Percentiles rank a stretch among this genome's conserved stretches.
These are phyloP conservation scores for Talaromyces funiculosus DNA, from an alignment of 2,329 filamentous ascomycete species.

Conservation along the genomic window DNA sequence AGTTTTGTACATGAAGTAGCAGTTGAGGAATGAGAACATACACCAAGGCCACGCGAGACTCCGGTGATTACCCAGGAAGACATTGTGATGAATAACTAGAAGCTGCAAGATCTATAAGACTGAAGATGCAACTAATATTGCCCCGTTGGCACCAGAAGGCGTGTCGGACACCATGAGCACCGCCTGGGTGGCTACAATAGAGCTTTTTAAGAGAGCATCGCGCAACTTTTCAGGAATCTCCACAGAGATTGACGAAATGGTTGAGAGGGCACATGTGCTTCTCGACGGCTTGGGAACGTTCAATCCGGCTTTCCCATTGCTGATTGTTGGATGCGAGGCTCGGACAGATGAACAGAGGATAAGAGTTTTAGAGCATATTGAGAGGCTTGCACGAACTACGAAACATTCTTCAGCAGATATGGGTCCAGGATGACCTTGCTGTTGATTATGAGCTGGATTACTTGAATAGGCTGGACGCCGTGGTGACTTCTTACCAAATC, in stretches of 20 bases:
- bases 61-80: constrained; percentile 24
- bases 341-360: constrained; percentile 10
- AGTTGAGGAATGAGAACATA: constrained; percentile 8
- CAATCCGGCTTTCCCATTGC: constrained; percentile 6
- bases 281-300: constrained; percentile 1
- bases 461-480: constrained; percentile 8
- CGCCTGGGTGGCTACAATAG: constrained; percentile 10
- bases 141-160: constrained; percentile 3
- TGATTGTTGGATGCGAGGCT: constrained; percentile 11
- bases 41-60: constrained; percentile 22
- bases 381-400: constrained; percentile 8
- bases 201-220: constrained; percentile 11
- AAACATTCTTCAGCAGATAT: constrained; percentile 10
- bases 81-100: constrained; percentile 15
- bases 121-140: constrained; percentile 9
- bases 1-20: background rate
- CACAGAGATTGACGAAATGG: constrained; percentile 8
- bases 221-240: constrained; percentile 10
- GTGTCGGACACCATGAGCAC: constrained; percentile 7
- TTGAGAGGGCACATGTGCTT: constrained; percentile 11
- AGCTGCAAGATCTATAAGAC: background rate
- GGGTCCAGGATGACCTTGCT: constrained; percentile 10
- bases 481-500: constrained; percentile 6
- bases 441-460: constrained; percentile 11
- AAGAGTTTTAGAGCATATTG: constrained; percentile 7